Conservation (phyloP, 2,329 filamentous ascomycete species). For the Scedosporium dehoogii region DNA sequence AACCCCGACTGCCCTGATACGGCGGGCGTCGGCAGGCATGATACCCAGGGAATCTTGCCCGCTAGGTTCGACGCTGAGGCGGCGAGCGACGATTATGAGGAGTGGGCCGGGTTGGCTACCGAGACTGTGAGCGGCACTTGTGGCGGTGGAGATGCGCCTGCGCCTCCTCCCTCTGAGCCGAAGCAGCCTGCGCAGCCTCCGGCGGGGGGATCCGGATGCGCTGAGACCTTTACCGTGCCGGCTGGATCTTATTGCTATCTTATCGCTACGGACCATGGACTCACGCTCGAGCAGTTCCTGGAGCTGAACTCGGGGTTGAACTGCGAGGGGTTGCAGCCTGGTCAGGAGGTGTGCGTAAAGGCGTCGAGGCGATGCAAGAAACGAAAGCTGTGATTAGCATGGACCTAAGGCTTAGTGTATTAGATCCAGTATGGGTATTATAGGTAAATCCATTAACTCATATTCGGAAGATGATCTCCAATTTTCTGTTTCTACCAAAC, state of each 20-base stretch:
- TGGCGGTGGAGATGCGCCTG: conserved; percentile 17
- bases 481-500: too few species aligned
- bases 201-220: neutral
- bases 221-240: neutral
- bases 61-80: conserved; percentile 25
- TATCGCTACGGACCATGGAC: neutral
- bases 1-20: conserved; percentile 26
- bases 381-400: too few species aligned
- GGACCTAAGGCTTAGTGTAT: too few species aligned
- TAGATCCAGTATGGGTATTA: too few species aligned
- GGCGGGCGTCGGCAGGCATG: conserved; percentile 41
- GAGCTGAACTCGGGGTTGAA: neutral
- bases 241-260: neutral
- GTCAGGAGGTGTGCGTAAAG: neutral
- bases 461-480: too few species aligned
- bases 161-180: conserved; percentile 14
- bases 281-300: neutral
- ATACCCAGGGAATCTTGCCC: conserved; percentile 41
- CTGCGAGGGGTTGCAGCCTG: neutral
- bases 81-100: conserved; percentile 27
- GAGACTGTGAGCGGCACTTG: conserved; percentile 21
- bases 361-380: neutral
- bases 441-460: too few species aligned
- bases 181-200: conserved; percentile 2
- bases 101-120: conserved; percentile 34